A percentile compares a stretch with the other conserved stretches of the same genome.
Conservation (phyloP, 208 protist genomes). For the Wallacemonas collosoma region DNA sequence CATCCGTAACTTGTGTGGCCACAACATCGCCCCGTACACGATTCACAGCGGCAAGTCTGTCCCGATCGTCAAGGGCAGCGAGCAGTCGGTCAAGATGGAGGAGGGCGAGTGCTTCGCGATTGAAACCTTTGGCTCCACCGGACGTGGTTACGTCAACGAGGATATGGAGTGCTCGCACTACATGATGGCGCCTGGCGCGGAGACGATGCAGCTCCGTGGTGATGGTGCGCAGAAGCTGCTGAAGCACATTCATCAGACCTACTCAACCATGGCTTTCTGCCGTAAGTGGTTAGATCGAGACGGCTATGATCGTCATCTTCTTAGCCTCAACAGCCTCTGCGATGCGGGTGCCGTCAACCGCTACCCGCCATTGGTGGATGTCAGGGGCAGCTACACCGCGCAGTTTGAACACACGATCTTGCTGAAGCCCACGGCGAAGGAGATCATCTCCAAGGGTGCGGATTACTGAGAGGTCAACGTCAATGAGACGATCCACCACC, state of each 20-base stretch:
- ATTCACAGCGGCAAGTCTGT: slow-evolving; percentile 99
- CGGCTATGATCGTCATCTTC: slow-evolving; percentile 92
- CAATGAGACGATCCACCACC: neutral
- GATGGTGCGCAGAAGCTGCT: slow-evolving; percentile 93
- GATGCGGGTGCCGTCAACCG: slow-evolving; percentile 91
- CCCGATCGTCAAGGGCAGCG: slow-evolving; percentile 97
- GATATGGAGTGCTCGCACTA: slow-evolving; percentile 98
- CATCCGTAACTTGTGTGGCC: slow-evolving; percentile 99
- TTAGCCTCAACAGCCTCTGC: slow-evolving; percentile 85
- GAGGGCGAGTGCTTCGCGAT: slow-evolving; percentile 99
- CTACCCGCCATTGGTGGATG: slow-evolving; percentile 97
- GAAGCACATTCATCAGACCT: slow-evolving; percentile 91
- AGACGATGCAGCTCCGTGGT: slow-evolving; percentile 63
- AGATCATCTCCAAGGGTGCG: slow-evolving; percentile 95
- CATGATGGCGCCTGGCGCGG: slow-evolving; percentile 94
- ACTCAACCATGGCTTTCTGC: slow-evolving; percentile 98
- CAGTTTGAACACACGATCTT: slow-evolving; percentile 98
- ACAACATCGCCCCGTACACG: slow-evolving; percentile 97
- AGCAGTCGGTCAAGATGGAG: slow-evolving; percentile 93
- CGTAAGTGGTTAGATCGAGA: slow-evolving; percentile 96
- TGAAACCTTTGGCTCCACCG: slow-evolving; percentile 99
- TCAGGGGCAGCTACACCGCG: slow-evolving; percentile 96
- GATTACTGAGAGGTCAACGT: slow-evolving; percentile 90
- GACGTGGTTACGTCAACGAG: slow-evolving; percentile 94
- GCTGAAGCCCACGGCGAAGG: slow-evolving; percentile 95